Percentiles rank a stretch among this genome's conserved stretches.
Conservation (phyloP, 805 yeast species). For the Candida saitoana region DNA sequence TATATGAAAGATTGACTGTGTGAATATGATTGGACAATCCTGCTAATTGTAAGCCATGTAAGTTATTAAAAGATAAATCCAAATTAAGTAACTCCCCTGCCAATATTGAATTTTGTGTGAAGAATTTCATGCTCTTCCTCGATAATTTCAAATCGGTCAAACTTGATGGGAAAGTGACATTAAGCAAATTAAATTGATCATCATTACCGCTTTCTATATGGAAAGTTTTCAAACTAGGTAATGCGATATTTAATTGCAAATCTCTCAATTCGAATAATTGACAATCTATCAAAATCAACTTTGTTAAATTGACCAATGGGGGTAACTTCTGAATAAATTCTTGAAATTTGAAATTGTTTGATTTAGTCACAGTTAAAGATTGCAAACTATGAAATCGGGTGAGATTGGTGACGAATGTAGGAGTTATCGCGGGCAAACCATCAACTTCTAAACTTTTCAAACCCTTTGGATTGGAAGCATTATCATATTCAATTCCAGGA, state of each 20-base stretch:
- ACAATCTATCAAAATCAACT: constrained; percentile 6
- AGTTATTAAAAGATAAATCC: constrained; percentile 9
- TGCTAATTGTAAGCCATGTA: constrained; percentile 5
- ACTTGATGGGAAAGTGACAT: constrained; percentile 6
- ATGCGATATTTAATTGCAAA: neutral
- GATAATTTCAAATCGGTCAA: constrained; percentile 6
- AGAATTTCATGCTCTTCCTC: constrained; percentile 7
- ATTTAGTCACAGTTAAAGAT: neutral
- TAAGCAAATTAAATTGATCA: constrained; percentile 4
- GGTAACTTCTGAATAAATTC: constrained; percentile 3
- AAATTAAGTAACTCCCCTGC: constrained; percentile 2
- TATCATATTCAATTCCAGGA: constrained; percentile 1
- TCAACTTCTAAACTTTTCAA: neutral
- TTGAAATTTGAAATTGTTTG: neutral
- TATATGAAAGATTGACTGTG: constrained; percentile 7
- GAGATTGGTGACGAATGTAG: neutral
- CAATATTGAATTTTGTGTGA: constrained; percentile 3
- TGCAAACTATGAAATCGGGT: neutral
- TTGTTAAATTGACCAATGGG: neutral
- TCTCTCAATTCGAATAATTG: constrained; percentile 4
- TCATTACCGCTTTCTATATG: constrained; percentile 8
- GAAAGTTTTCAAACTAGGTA: constrained; percentile 7
- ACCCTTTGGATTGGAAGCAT: neutral
- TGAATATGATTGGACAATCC: neutral
- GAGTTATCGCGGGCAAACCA: neutral